Conservation (phyloP, 495 filamentous ascomycete genomes). For the Penicillium antarcticum region DNA sequence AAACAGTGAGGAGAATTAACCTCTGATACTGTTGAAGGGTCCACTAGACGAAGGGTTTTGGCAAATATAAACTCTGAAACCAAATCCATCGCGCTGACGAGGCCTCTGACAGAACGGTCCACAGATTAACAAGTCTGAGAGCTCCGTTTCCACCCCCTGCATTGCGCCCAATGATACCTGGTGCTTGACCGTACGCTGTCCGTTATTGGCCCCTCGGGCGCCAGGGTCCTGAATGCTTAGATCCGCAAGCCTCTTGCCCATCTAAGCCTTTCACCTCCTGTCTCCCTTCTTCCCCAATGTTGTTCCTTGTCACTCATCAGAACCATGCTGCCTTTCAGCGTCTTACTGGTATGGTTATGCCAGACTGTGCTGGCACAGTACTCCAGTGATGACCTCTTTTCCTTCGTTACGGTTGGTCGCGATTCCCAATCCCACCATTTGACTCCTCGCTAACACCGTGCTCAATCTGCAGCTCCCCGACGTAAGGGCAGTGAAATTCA, state of each 20-base stretch:
- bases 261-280: not conserved
- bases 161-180: constrained; percentile 2
- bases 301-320: not conserved
- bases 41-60: too few species aligned
- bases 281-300: not conserved
- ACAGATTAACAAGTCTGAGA: not conserved
- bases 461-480: constrained; percentile 23
- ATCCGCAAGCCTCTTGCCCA: constrained; percentile 1
- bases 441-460: constrained; percentile 1
- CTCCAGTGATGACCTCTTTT: constrained; percentile 7
- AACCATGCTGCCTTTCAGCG: constrained; percentile 1
- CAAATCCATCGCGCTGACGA: not conserved
- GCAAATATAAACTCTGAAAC: too few species aligned
- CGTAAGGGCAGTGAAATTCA: constrained; percentile 26
- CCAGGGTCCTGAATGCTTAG: not conserved
- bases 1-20: too few species aligned
- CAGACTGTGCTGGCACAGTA: constrained; percentile 5
- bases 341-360: constrained; percentile 8
- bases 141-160: constrained; percentile 1
- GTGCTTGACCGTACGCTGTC: not conserved
- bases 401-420: constrained; percentile 6
- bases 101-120: not conserved
- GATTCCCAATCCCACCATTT: not conserved
- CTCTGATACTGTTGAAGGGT: too few species aligned
- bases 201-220: constrained; percentile 1